Evolutionary conservation across 805 yeast genomes (phyloP).

Genomic region (Zygosaccharomyces bailii): DNA sequence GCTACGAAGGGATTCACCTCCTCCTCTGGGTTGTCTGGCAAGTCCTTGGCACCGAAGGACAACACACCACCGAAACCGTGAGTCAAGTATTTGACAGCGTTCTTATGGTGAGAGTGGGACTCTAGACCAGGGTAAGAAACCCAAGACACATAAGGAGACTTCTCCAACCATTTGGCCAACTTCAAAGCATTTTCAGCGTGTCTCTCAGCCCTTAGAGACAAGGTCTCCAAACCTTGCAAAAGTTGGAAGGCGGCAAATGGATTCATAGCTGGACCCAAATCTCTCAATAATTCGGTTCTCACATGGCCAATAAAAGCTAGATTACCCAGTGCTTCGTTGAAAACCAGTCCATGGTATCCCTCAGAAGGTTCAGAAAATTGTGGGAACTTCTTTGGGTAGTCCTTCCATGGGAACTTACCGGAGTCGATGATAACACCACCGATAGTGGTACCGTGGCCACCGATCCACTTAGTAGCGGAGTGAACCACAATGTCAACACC

Average conservation of each 20-base stretch:
- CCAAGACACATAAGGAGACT: constrained; percentile 72
- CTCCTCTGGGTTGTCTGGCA: constrained; percentile 37
- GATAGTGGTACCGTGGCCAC: constrained; percentile 94
- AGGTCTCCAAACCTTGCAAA: constrained; percentile 90
- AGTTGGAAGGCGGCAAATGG: constrained; percentile 87
- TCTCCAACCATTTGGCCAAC: constrained; percentile 73
- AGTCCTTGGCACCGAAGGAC: constrained; percentile 81
- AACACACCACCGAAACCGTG: constrained; percentile 85
- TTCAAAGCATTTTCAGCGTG: constrained; percentile 79
- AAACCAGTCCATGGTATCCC: constrained; percentile 86
- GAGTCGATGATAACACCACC: constrained; percentile 89
- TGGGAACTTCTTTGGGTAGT: constrained; percentile 84
- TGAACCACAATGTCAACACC: constrained; percentile 93
- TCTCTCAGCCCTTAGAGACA: constrained; percentile 90
- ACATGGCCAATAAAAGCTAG: constrained; percentile 75
- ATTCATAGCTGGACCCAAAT: constrained; percentile 82
- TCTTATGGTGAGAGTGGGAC: constrained; percentile 70
- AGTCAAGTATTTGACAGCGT: constrained; percentile 76
- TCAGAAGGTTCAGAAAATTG: constrained; percentile 88
- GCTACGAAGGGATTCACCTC: constrained; percentile 61
- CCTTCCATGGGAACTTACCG: constrained; percentile 89
- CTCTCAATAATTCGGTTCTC: constrained; percentile 84
- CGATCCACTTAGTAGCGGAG: constrained; percentile 97
- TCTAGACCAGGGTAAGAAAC: constrained; percentile 91
- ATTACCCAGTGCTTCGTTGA: constrained; percentile 78